phyloP scores from a whole-genome alignment of 352 stramenopile species.

The Globisporangium mamillatum region DNA sequence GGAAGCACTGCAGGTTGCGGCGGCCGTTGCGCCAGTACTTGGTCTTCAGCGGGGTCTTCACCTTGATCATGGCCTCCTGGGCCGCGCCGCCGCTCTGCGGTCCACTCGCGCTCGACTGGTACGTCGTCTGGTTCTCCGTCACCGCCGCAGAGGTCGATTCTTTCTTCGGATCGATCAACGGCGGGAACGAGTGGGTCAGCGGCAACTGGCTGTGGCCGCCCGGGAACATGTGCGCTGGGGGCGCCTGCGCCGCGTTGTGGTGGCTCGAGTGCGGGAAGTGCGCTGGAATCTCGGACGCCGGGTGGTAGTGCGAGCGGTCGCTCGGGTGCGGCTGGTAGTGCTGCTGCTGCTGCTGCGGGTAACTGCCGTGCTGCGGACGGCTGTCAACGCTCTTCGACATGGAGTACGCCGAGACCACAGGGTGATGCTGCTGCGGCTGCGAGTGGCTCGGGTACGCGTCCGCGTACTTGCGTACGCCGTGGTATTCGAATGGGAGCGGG shows the following conservation, averaged over 20 bases:
- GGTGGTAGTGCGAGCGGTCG: conserved; percentile 21
- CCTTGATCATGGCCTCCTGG: conserved; percentile 85
- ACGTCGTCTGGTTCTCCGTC: conserved; percentile 29
- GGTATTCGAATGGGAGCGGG: conserved; percentile 79
- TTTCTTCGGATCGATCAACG: conserved; percentile 57
- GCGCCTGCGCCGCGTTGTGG: conserved; percentile 24
- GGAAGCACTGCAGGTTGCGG: conserved; percentile 90
- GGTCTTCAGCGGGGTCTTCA: conserved; percentile 80
- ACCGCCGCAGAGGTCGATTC: conserved; percentile 8
- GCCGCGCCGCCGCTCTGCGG: conserved; percentile 24
- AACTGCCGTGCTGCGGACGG: conserved; percentile 17
- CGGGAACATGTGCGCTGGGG: conserved; percentile 21
- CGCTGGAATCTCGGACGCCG: conserved; percentile 29
- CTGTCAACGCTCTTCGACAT: conserved; percentile 12
- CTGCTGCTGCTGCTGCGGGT: conserved; percentile 11
- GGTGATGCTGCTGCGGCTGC: conserved; percentile 1
- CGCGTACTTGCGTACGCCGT: conserved; percentile 44
- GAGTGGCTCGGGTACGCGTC: conserved; percentile 27
- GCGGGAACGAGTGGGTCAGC: conserved; percentile 52
- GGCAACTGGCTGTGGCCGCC: conserved; percentile 21
- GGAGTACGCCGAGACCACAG: neutral
- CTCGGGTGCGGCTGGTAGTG: conserved; percentile 17
- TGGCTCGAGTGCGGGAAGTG: conserved; percentile 35
- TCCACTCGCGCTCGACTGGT: neutral
- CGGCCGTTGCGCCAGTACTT: conserved; percentile 91